These are phyloP conservation scores for Spatholobus suberectus DNA, from an alignment of 306 rosid species.

Conservation along the genomic window DNA sequence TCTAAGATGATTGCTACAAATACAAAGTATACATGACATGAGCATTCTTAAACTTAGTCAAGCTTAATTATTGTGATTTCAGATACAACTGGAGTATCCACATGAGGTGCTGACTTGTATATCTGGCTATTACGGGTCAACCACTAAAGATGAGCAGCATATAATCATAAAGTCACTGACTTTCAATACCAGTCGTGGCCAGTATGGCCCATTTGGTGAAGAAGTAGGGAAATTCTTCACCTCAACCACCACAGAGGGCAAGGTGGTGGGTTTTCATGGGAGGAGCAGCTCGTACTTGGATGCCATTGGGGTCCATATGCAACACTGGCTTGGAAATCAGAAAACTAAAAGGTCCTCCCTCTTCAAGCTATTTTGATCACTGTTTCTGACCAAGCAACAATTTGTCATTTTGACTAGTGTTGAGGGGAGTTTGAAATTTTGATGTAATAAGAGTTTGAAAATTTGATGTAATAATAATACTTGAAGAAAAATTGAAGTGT, in stretches of 20 bases:
- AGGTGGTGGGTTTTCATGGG: conserved; percentile 91
- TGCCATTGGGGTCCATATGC: conserved; percentile 94
- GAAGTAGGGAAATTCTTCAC: conserved; percentile 89
- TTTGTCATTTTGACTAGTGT: conserved; percentile 15
- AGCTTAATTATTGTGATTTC: conserved; percentile 32
- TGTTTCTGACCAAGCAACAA: conserved; percentile 29
- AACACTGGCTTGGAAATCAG: conserved; percentile 91
- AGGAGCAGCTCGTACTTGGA: conserved; percentile 83
- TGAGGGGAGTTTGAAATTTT: conserved; percentile 24
- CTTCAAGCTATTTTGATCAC: conserved; percentile 60
- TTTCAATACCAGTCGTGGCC: conserved; percentile 81
- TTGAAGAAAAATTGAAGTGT: not conserved
- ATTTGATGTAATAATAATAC: not conserved
- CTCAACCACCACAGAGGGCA: conserved; percentile 85
- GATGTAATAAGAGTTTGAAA: not conserved
- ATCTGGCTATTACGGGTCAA: conserved; percentile 76
- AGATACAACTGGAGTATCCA: conserved; percentile 87
- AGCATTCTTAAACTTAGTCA: not conserved
- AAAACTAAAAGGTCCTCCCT: conserved; percentile 58
- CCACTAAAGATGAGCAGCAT: conserved; percentile 54
- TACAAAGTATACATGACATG: not conserved
- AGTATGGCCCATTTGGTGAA: conserved; percentile 91
- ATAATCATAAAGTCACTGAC: conserved; percentile 74
- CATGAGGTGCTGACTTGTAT: conserved; percentile 77
- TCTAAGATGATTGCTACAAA: not conserved